These are phyloP conservation scores for Dipodascopsis uninucleata DNA, from an alignment of 805 yeast genomes.

Conservation along the genomic window DNA sequence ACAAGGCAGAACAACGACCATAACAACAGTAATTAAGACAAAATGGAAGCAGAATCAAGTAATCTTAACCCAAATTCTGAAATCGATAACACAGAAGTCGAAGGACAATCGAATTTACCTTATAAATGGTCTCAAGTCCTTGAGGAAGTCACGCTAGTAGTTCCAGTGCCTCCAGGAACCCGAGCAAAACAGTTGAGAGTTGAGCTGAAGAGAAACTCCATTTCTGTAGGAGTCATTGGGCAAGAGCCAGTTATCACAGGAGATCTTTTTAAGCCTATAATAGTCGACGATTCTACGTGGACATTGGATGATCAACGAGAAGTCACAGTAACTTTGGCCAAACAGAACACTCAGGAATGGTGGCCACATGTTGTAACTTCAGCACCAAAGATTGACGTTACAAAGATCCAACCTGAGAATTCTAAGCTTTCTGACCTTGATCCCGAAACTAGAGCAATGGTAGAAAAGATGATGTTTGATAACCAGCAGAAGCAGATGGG, in stretches of 20 bases:
- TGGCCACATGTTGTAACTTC: constrained; percentile 45
- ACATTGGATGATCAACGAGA: constrained; percentile 41
- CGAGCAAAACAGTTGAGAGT: constrained; percentile 39
- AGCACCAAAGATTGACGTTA: constrained; percentile 44
- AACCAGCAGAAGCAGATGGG: constrained; percentile 43
- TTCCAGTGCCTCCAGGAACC: constrained; percentile 36
- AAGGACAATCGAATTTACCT: too few species aligned
- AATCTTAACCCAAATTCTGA: too few species aligned
- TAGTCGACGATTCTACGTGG: constrained; percentile 42
- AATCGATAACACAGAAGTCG: constrained; percentile 9
- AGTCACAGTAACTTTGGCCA: constrained; percentile 39
- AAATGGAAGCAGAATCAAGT: too few species aligned
- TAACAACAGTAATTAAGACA: too few species aligned
- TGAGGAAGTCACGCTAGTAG: constrained; percentile 40
- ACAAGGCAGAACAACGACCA: too few species aligned
- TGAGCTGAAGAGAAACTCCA: constrained; percentile 26
- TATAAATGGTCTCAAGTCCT: constrained; percentile 44
- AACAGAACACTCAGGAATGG: constrained; percentile 41
- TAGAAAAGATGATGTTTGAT: constrained; percentile 49
- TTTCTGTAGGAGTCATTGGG: constrained; percentile 32
- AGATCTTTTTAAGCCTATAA: constrained; percentile 35
- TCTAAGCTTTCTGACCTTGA: constrained; percentile 42
- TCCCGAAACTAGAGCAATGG: constrained; percentile 42
- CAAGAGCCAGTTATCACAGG: constrained; percentile 34
- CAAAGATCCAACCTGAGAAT: constrained; percentile 42